A percentile compares a stretch with the other conserved stretches of the same genome.
Conservation (phyloP, 2,329 filamentous ascomycete genomes). For the Monilinia polystroma region DNA sequence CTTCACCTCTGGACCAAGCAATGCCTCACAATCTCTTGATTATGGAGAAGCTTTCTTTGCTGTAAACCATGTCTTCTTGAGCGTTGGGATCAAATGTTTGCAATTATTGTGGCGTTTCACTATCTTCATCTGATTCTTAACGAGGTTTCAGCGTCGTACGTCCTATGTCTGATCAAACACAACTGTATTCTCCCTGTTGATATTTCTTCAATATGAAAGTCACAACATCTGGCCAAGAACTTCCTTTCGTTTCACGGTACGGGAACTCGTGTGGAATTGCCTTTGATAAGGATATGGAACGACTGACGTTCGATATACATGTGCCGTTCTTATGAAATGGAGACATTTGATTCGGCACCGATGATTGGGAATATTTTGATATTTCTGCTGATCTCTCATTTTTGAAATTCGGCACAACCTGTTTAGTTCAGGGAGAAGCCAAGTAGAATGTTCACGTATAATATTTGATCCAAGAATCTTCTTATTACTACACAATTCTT, state of each 20-base stretch:
- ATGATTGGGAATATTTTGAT: not conserved
- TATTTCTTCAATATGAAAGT: not conserved
- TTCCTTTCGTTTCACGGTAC: not conserved
- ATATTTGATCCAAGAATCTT: slow-evolving; percentile 9
- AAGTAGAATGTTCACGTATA: not conserved
- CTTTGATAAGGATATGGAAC: not conserved
- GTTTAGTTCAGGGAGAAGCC: not conserved
- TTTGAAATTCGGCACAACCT: not conserved
- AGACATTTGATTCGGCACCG: not conserved
- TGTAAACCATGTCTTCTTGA: not conserved
- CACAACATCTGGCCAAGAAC: not conserved
- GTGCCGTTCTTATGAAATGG: not conserved
- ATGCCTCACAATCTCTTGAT: not conserved
- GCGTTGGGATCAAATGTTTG: not conserved
- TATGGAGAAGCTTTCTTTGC: not conserved
- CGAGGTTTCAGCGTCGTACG: slow-evolving; percentile 3
- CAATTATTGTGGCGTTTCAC: not conserved
- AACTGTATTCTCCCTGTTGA: not conserved
- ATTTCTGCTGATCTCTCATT: slow-evolving; percentile 10
- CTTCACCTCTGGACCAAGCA: not conserved
- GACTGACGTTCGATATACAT: not conserved
- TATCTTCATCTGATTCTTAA: not conserved
- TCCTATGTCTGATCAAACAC: slow-evolving; percentile 12
- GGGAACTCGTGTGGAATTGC: not conserved
- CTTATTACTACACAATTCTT: not conserved